Evolutionary conservation across 768 basidiomycete species (phyloP).

Genomic region (Hebeloma cylindrosporum): DNA sequence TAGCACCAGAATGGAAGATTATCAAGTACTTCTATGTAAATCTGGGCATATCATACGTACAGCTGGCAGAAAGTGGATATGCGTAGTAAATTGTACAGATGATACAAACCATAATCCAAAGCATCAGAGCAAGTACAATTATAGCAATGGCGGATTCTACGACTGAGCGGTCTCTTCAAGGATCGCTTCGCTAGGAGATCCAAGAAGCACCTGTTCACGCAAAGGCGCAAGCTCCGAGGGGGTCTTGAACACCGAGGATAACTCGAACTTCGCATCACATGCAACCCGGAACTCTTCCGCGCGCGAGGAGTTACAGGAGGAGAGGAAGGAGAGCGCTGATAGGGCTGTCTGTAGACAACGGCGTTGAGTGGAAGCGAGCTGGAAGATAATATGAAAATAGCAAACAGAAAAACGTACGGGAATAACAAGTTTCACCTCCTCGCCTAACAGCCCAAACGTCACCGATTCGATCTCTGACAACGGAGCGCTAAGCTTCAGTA

Average conservation of each 20-base stretch:
- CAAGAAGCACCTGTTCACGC: slow-evolving; percentile 27
- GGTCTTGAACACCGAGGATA: slow-evolving; percentile 69
- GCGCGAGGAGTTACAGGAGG: slow-evolving; percentile 48
- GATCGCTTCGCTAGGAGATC: neutral
- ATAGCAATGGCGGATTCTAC: no score
- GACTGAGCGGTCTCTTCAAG: slow-evolving; percentile 6
- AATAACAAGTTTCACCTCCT: slow-evolving; percentile 44
- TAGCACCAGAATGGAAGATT: no score
- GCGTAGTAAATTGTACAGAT: no score
- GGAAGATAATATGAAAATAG: neutral
- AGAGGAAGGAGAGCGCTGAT: slow-evolving; percentile 48
- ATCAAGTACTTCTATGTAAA: no score
- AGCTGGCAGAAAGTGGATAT: no score
- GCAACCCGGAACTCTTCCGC: slow-evolving; percentile 59
- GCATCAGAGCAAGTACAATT: no score
- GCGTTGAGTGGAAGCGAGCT: neutral
- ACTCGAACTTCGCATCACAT: slow-evolving; percentile 52
- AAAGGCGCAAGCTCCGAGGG: slow-evolving; percentile 48
- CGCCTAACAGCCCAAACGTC: slow-evolving; percentile 48
- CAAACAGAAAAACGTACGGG: slow-evolving; percentile 39
- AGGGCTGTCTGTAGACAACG: slow-evolving; percentile 47
- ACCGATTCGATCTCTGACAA: slow-evolving; percentile 60
- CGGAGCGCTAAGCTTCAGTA: slow-evolving; percentile 45
- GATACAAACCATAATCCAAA: no score
- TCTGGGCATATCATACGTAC: no score